phyloP scores from a whole-genome alignment of 106 monocot species.

The Triglochin maritima region DNA sequence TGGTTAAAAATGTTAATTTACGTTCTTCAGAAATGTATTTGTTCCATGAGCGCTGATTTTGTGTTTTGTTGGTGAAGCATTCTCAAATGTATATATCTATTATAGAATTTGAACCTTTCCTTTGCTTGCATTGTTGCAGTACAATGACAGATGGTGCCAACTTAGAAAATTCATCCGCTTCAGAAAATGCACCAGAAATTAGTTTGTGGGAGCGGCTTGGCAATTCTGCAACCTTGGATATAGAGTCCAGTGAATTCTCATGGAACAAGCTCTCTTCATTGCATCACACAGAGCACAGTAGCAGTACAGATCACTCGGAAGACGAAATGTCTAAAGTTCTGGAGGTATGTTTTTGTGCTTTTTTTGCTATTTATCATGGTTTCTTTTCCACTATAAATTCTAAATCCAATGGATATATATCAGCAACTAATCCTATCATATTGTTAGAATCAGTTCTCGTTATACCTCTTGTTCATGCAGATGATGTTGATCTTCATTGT shows the following conservation, averaged over 20 bases:
- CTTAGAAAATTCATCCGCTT: constrained; percentile 4
- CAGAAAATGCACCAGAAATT: constrained; percentile 36
- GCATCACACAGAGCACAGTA: constrained; percentile 81
- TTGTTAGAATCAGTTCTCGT: no score
- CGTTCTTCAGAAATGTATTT: no score
- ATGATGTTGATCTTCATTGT: no score
- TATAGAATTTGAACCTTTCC: no score
- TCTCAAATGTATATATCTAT: no score
- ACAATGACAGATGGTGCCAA: constrained; percentile 9
- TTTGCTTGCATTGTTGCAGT: constrained; percentile 15
- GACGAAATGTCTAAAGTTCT: constrained; percentile 75
- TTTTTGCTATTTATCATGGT: background rate
- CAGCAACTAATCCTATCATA: no score
- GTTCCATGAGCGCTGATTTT: no score
- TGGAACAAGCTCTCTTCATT: constrained; percentile 71
- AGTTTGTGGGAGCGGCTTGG: constrained; percentile 92
- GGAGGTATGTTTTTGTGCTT: constrained; percentile 36
- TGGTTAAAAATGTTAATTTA: no score
- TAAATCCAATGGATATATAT: no score
- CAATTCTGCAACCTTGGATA: constrained; percentile 48
- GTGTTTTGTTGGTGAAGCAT: no score
- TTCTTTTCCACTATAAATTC: no score
- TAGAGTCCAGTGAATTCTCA: constrained; percentile 58
- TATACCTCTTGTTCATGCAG: no score
- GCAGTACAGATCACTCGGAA: constrained; percentile 64